Percentiles rank a stretch among this genome's conserved stretches.
Conservation (phyloP, 331 rosid species). For the Prunus yedoensis region DNA sequence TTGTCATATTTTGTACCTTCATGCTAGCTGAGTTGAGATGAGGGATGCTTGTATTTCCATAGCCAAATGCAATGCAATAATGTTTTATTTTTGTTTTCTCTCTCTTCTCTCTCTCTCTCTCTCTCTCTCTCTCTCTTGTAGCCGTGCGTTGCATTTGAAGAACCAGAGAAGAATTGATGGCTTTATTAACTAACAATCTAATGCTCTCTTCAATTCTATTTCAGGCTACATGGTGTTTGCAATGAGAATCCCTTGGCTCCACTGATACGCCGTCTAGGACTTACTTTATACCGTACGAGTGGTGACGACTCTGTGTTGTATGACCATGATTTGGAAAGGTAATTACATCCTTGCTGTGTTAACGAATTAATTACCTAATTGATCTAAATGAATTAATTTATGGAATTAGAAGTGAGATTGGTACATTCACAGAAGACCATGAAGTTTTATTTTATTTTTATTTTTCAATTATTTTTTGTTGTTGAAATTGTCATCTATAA, state of each 20-base stretch:
- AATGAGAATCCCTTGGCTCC: conserved; percentile 81
- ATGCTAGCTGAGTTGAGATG: too few species aligned
- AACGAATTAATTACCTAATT: not conserved
- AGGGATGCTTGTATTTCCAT: too few species aligned
- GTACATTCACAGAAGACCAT: not conserved
- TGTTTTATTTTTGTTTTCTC: too few species aligned
- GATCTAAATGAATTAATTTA: not conserved
- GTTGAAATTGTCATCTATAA: not conserved
- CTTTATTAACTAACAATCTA: not conserved
- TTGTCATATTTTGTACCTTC: too few species aligned
- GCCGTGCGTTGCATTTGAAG: not conserved
- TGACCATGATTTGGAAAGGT: conserved; percentile 29
- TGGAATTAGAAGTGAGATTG: not conserved
- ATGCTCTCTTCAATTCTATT: not conserved
- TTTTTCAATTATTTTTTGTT: too few species aligned
- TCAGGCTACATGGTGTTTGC: conserved; percentile 78
- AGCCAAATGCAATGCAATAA: too few species aligned
- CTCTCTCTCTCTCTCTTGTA: not conserved
- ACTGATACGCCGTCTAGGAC: conserved; percentile 35
- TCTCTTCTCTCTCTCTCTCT: too few species aligned
- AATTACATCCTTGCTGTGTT: not conserved
- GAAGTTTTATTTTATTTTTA: not conserved
- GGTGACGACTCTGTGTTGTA: conserved; percentile 22
- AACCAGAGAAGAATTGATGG: not conserved
- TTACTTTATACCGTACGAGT: conserved; percentile 21